Base-by-base conservation (phyloP, 2,329 filamentous ascomycete genomes). In the Fusarium hostae region DNA sequence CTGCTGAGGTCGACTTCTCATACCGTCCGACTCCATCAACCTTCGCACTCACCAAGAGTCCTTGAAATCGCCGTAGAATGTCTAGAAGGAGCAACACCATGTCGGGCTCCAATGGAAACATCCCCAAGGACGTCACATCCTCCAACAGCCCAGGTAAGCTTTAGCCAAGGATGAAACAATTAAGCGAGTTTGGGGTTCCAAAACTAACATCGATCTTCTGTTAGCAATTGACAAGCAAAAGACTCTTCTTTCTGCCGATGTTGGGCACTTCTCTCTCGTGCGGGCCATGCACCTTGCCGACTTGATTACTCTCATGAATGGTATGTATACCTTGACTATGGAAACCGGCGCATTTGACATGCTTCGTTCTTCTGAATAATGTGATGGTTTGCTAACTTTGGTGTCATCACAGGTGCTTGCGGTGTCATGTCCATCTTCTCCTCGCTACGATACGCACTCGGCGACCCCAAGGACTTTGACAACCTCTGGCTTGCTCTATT, bases 371-470 rank as follows among this genome's bases (percentile, higher is more conserved):
- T 34, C 35, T 9, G 10, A 20, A 28, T 13, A 34, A 15, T 20
- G 16, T 22, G 20, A 8, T 15, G 32, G 3, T 40, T 51, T 40
- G 41, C 71, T 73, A 61, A 74, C 43, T n/a, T 26, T 24, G 30
- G 28, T 24, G 37, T 28, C 28, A n/a, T 28, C 35, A 13, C 63
- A 78, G 92, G 93, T 72, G 92, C 94, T 82, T 96, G 94, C 83
- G 94, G 94, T 72, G 90, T 97, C 81, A 95, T 98, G 92, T 98
- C 95, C 79, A 89, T 99, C 79, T 95, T 98, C 84, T 95, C 94
- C 48, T 97, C 94, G 28, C 89, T 99, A 84, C 93, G 94, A 74
- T 98, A 98, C 87, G 96, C 93, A 82, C 88, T 97, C 70, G 91
- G 91, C 70, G 89, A 92, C 72, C 87, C 92, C 12, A 79, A 86